phyloP scores from a whole-genome alignment of 78 protist species.

The Paratrimastix pyriformis region DNA sequence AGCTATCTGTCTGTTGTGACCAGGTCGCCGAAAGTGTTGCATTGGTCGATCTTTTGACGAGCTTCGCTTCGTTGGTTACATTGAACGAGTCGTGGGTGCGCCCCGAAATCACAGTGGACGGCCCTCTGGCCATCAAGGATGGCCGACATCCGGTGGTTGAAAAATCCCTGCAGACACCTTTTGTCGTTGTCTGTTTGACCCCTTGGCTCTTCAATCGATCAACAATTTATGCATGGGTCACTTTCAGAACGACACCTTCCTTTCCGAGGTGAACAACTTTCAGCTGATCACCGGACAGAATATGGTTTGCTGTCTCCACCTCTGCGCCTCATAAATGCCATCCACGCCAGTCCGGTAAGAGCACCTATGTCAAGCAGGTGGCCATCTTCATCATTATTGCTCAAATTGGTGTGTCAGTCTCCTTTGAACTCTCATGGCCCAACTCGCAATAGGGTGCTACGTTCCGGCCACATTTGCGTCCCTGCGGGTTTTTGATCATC shows the following conservation, averaged over 20 bases:
- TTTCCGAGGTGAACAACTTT: not conserved
- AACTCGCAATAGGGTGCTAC: no score
- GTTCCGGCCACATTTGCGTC: slow-evolving; percentile 38
- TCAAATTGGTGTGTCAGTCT: no score
- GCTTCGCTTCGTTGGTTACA: not conserved
- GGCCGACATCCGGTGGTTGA: slow-evolving; percentile 23
- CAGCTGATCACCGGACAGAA: slow-evolving; percentile 43
- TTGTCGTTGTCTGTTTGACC: no score
- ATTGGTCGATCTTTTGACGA: slow-evolving; percentile 19
- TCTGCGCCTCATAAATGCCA: no score
- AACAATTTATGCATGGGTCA: not conserved
- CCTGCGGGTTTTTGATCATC: slow-evolving; percentile 21
- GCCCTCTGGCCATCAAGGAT: not conserved
- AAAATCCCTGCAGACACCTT: no score
- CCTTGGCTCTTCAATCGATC: no score
- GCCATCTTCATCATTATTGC: slow-evolving; percentile 29
- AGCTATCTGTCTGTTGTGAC: slow-evolving; percentile 6
- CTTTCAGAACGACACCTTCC: not conserved
- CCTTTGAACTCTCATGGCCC: no score
- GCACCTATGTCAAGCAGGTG: slow-evolving; percentile 26
- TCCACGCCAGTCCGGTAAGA: no score
- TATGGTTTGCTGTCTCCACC: no score
- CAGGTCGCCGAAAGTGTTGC: slow-evolving; percentile 8
- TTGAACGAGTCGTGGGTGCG: not conserved
- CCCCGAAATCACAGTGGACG: not conserved